phyloP scores from a whole-genome alignment of 306 rosid species.

The Pueraria montana region DNA sequence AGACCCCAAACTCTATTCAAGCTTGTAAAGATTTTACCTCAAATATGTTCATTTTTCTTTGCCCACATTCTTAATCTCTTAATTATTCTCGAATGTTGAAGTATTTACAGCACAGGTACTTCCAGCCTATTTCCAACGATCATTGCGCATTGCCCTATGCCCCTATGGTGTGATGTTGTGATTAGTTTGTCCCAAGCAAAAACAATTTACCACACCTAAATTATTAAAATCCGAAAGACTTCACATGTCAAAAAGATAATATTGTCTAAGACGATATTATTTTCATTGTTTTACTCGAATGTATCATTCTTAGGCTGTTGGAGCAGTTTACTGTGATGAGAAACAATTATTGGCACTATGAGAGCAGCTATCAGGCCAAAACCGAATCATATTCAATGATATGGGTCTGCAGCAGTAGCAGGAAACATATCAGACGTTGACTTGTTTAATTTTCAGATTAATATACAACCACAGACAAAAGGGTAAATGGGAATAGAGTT shows the following conservation, averaged over 20 bases:
- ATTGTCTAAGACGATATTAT: not conserved
- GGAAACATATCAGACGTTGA: conserved; percentile 31
- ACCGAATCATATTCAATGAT: conserved; percentile 13
- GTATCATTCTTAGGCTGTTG: not conserved
- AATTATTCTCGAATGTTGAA: no score
- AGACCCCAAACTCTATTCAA: no score
- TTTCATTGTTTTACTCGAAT: conserved; percentile 11
- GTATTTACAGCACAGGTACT: no score
- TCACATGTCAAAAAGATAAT: not conserved
- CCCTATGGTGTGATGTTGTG: not conserved
- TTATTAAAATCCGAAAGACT: not conserved
- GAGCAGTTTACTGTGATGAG: conserved; percentile 8
- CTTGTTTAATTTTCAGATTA: not conserved
- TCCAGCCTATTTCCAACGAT: not conserved
- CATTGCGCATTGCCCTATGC: not conserved
- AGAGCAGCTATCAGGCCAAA: conserved; percentile 8
- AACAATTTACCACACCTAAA: not conserved
- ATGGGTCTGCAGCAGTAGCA: conserved; percentile 11
- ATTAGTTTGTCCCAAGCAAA: not conserved
- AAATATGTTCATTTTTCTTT: no score
- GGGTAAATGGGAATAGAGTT: not conserved
- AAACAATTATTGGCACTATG: not conserved
- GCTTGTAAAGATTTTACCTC: no score
- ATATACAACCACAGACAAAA: not conserved
- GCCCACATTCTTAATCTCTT: no score